Base-by-base conservation (phyloP, 805 yeast species). In the Zygosaccharomyces kombuchaensis region DNA sequence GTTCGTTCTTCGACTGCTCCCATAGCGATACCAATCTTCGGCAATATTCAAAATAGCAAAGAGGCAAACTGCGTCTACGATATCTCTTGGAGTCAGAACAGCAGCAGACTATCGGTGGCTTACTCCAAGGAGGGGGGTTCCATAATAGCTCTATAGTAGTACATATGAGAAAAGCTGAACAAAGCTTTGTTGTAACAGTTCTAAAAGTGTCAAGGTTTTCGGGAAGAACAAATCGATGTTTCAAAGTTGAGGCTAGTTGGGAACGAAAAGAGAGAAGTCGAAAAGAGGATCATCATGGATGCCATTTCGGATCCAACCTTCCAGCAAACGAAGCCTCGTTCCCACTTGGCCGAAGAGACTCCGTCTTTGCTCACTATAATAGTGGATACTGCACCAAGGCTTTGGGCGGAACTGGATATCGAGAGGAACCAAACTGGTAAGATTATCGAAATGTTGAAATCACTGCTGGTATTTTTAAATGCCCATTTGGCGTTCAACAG, bases 401-500 rank as follows among this genome's bases (percentile, higher is more conserved):
- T 61, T 44, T 69, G 68, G 75, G 59, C 74, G 36, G 71, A 70
- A 48, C 63, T 57, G 51, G 51, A 60, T 55, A 30, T 59, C 49
- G 56, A 61, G 43, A 53, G 58, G 29, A 45, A 58, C 43, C 55
- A 59, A 48, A 46, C 67, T 37, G 59, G 75, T n/a, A 59, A 79
- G 35, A 64, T 87, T 17, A 73, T 76, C 50, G 80, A 81, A 35
- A 80, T 84, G 6, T 64, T 84, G 6, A 76, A 84, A 51, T 71
- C 90, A 2, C 59, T 90, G 7, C 65, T 88, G 26, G 88, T 93
- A 19, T 81, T 84, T 57, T 63, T 90, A 42, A 93, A 93, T 63
- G 89, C 95, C 1, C 99, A 93, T 63, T 63, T 93, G 38, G 82
- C 98, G 0, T 72, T 87, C 41, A 87, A 87, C 64, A 86, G 85